A percentile compares a stretch with the other conserved stretches of the same genome.
Evolutionary conservation across 441 rosid species (phyloP).

Genomic region (Gossypium trilobum): DNA sequence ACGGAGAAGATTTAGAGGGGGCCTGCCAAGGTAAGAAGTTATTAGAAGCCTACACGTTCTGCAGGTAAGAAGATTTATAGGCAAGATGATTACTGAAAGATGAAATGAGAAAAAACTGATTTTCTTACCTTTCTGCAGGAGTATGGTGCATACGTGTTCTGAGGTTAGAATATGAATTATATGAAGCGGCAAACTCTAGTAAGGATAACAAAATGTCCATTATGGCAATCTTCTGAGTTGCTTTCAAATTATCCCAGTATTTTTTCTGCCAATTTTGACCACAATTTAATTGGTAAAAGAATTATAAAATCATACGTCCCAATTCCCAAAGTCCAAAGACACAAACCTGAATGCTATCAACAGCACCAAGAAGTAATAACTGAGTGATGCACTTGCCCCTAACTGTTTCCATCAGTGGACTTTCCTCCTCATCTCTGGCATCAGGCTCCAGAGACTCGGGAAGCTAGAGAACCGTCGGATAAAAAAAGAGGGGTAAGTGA

Average conservation of each 20-base stretch:
- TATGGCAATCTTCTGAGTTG: conserved; percentile 66
- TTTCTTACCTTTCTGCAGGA: conserved; percentile 70
- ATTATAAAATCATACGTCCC: background rate
- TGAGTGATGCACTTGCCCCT: conserved; percentile 98
- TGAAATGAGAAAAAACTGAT: background rate
- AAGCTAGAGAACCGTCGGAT: conserved; percentile 35
- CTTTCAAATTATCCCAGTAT: conserved; percentile 81
- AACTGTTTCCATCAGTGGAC: conserved; percentile 64
- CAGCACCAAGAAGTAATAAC: conserved; percentile 82
- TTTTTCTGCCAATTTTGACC: conserved; percentile 46
- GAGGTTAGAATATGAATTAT: conserved; percentile 82
- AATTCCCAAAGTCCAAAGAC: background rate
- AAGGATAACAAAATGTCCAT: conserved; percentile 85
- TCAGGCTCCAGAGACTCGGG: conserved; percentile 57
- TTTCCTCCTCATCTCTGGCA: conserved; percentile 71
- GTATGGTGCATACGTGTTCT: conserved; percentile 74
- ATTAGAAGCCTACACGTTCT: background rate
- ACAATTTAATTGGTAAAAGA: background rate
- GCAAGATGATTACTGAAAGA: conserved; percentile 6
- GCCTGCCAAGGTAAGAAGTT: conserved; percentile 44
- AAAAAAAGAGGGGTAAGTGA: background rate
- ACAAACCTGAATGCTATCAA: conserved; percentile 87
- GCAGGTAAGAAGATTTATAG: background rate
- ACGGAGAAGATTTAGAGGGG: conserved; percentile 85
- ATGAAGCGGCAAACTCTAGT: conserved; percentile 88